Base-by-base conservation (phyloP, 257 asterid genomes). In the Gentiana straminea region DNA sequence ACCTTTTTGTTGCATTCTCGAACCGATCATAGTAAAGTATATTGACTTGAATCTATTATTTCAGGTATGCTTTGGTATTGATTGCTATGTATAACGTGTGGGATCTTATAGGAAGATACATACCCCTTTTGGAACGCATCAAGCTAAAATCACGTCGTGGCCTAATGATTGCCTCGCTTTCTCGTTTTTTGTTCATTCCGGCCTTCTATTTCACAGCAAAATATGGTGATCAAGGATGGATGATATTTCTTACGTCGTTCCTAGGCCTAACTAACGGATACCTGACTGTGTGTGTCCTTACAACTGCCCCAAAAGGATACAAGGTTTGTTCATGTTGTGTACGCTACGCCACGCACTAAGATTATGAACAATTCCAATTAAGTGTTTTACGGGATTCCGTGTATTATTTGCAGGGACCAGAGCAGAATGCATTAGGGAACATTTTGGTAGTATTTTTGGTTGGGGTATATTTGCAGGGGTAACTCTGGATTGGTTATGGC, bases 221-320 rank as follows among this genome's bases (percentile, higher is more conserved):
- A 38, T 63, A 73, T 46, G 79, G 75, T 47, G 80, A 73, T 15
- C 80, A 76, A 36, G 83, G 86, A 3, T 71, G 78, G 78, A 79
- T 73, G 81, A 73, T 73, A 57, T 3, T 76, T 35, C 65, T 79
- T 2, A 58, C 73, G 1, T 73, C 82, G 8, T 37, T 65, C 35
- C 54, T 79, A 62, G 83, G 83, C 11, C 49, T 76, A 13, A 76
- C 49, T 34, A 68, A 76, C 7, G 83, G 79, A 0, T 71, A 79
- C 37, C 77, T 73, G 3, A 73, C 82, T 6, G 79, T 79, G 5
- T 79, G 83, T 49, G 73, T 71, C 49, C 70, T 76, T 7, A 79
- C 77, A 10, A 46, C 67, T 10, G 81, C 86, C 9, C 86, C 82
- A 2, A 48, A 63, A 61, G 78, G 82, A 8, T 79, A 79, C 34